Percentiles rank a stretch among this genome's conserved stretches.
Evolutionary conservation across 768 basidiomycete genomes (phyloP).

Genomic region (Brasilioporus rufonigricans): DNA sequence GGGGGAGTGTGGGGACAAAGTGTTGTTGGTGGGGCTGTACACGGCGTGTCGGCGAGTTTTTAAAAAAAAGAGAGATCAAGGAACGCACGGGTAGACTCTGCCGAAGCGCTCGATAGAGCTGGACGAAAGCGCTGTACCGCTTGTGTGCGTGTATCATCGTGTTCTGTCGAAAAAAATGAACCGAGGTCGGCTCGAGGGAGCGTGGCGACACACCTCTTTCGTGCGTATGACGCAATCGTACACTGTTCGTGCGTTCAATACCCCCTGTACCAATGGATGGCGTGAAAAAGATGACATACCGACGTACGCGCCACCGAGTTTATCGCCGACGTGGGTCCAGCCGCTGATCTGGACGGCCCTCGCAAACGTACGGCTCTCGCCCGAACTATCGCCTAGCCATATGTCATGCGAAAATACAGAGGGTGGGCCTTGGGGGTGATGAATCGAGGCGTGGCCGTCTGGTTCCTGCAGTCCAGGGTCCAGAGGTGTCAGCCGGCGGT

Average conservation of each 20-base stretch:
- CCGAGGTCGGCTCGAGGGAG: background rate
- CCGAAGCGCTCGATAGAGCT: constrained; percentile 47
- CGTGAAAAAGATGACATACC: constrained; percentile 37
- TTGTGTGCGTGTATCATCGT: constrained; percentile 65
- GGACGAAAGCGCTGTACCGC: constrained; percentile 64
- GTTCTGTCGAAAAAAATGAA: constrained; percentile 33
- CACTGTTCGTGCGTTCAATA: constrained; percentile 33
- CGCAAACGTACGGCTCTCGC: constrained; percentile 55
- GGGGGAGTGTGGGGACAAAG: constrained; percentile 59
- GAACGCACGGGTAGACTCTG: constrained; percentile 50
- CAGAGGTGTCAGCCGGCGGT: background rate
- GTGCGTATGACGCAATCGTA: constrained; percentile 72
- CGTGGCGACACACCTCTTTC: constrained; percentile 41
- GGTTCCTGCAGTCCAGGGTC: constrained; percentile 14
- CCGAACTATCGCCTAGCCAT: constrained; percentile 62
- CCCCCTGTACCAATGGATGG: too few species aligned
- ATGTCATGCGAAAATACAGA: constrained; percentile 70
- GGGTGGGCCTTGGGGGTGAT: constrained; percentile 37
- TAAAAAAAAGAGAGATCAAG: too few species aligned
- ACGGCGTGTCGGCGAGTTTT: too few species aligned
- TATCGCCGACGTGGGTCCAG: constrained; percentile 73
- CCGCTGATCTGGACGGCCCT: constrained; percentile 63
- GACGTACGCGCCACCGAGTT: constrained; percentile 60
- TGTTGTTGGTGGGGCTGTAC: constrained; percentile 44
- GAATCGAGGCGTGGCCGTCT: constrained; percentile 20